Percentiles rank a stretch among this genome's conserved stretches.
These are phyloP conservation scores for Petunia axillaris DNA, from an alignment of 257 asterid species.

Conservation along the genomic window DNA sequence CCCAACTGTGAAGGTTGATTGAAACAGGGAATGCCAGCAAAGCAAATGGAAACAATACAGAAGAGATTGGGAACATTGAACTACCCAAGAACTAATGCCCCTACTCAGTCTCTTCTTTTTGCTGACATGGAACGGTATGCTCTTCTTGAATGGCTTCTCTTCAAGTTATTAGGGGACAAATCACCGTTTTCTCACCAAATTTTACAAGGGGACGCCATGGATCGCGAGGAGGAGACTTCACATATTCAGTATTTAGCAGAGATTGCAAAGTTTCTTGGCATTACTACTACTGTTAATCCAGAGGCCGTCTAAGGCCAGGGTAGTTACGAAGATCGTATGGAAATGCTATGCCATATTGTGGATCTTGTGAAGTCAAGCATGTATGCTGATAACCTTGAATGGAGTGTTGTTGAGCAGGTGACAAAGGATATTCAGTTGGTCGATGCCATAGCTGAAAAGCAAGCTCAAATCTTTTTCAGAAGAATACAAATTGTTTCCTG, in stretches of 20 bases:
- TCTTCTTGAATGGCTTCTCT: constrained; percentile 97
- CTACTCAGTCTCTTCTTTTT: constrained; percentile 94
- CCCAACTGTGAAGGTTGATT: too few species aligned
- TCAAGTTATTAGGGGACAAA: constrained; percentile 91
- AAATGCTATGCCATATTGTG: constrained; percentile 87
- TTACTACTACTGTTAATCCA: constrained; percentile 81
- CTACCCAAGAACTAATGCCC: constrained; percentile 86
- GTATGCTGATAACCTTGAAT: constrained; percentile 91
- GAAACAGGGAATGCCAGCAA: constrained; percentile 60
- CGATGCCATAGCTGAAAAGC: constrained; percentile 93
- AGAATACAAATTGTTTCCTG: constrained; percentile 98
- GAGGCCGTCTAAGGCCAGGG: constrained; percentile 99
- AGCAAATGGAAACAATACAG: constrained; percentile 91
- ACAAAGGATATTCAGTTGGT: constrained; percentile 86
- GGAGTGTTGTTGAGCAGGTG: constrained; percentile 97
- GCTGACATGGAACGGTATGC: constrained; percentile 99
- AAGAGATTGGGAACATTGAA: constrained; percentile 68
- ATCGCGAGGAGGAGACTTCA: constrained; percentile 95
- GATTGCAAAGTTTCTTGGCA: constrained; percentile 94
- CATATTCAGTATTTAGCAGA: constrained; percentile 98
- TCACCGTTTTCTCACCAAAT: constrained; percentile 97
- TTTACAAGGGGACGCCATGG: constrained; percentile 80
- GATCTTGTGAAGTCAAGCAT: constrained; percentile 99
- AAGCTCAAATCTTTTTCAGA: constrained; percentile 93
- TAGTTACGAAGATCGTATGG: constrained; percentile 94